These are phyloP conservation scores for Sphaerosporella brunnea DNA, from an alignment of 495 filamentous ascomycete genomes.

Conservation along the genomic window DNA sequence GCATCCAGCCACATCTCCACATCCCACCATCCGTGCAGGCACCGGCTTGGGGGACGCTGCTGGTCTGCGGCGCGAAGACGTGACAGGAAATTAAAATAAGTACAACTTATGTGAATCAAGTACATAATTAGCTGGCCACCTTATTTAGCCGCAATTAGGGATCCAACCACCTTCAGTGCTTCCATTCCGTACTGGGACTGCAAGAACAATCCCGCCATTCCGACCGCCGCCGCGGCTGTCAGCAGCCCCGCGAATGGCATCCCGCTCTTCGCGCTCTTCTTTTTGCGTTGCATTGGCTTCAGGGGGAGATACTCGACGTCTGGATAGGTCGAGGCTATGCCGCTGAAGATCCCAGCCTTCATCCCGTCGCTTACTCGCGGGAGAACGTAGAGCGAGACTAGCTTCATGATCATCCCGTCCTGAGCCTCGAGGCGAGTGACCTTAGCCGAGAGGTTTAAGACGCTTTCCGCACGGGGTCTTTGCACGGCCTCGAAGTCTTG, in stretches of 20 bases:
- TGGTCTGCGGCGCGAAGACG: too few species aligned
- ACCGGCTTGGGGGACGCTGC: too few species aligned
- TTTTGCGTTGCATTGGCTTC: not conserved
- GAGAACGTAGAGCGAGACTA: not conserved
- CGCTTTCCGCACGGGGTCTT: not conserved
- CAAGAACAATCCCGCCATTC: not conserved
- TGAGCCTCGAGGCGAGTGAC: constrained; percentile 1
- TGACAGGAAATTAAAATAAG: too few species aligned
- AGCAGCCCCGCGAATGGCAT: not conserved
- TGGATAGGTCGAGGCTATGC: not conserved
- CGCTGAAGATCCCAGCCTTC: not conserved
- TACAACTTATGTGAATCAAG: constrained; percentile 1
- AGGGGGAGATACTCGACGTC: not conserved
- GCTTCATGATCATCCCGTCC: not conserved
- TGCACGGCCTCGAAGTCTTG: not conserved
- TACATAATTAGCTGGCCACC: too few species aligned
- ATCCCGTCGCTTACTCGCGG: not conserved
- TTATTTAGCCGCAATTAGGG: not conserved
- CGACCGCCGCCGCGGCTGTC: not conserved
- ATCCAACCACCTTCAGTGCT: not conserved
- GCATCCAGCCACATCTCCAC: too few species aligned
- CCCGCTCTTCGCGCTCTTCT: not conserved
- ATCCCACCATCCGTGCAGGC: too few species aligned
- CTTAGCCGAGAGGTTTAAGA: not conserved
- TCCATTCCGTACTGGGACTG: not conserved